Conservation (phyloP, 1,284 basidiomycete genomes). For the Hypsizygus ulmarius region DNA sequence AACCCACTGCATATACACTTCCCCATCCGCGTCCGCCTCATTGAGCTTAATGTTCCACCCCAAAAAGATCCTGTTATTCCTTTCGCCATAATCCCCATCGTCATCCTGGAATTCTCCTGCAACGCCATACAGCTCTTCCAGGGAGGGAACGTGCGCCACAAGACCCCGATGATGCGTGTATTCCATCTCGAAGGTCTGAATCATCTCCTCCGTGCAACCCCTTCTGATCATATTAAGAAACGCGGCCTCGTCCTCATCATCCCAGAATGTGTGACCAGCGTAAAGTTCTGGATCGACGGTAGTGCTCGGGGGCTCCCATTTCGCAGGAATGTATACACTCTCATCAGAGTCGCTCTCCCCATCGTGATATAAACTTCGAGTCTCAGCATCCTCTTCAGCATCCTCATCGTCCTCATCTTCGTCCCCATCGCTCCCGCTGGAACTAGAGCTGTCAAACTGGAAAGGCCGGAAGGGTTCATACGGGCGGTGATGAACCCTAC, state of each 20-base stretch:
- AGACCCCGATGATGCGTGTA: conserved; percentile 56
- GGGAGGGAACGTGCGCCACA: conserved; percentile 35
- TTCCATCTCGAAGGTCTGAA: conserved; percentile 50
- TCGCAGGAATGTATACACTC: conserved; percentile 39
- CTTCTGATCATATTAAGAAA: conserved; percentile 52
- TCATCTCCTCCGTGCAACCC: conserved; percentile 59
- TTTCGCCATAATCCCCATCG: conserved; percentile 28
- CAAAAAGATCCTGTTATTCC: conserved; percentile 43
- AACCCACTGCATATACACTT: conserved; percentile 48
- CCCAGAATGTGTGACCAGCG: conserved; percentile 35
- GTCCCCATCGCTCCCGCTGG: neutral
- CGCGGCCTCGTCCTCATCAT: conserved; percentile 26
- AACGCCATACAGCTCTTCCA: conserved; percentile 25
- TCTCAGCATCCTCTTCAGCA: conserved; percentile 11
- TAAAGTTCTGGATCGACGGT: conserved; percentile 36
- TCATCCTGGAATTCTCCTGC: conserved; percentile 18
- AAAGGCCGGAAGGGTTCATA: too few relatives aligned
- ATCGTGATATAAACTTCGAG: conserved; percentile 27
- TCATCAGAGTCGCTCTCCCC: conserved; percentile 27
- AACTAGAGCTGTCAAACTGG: conserved; percentile 1
- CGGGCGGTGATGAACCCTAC: too few relatives aligned
- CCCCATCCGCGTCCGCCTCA: conserved; percentile 48
- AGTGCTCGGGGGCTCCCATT: conserved; percentile 56
- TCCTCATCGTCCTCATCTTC: conserved; percentile 22
- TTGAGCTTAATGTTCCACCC: conserved; percentile 63